phyloP scores from a whole-genome alignment of 305 asterid species.

The Ajuga reptans region DNA sequence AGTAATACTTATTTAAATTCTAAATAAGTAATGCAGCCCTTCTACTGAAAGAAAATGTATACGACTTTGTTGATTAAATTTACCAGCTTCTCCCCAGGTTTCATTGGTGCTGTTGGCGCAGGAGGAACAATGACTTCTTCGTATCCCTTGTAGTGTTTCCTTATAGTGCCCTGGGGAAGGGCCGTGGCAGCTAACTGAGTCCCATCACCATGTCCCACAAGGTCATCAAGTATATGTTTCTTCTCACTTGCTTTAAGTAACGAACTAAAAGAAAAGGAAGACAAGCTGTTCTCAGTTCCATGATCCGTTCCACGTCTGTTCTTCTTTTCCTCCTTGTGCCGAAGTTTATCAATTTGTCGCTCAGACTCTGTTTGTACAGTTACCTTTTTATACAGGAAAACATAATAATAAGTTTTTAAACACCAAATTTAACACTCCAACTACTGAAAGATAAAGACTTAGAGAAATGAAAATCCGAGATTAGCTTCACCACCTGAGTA shows the following conservation, averaged over 20 bases:
- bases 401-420: not conserved
- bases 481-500: constrained; percentile 60
- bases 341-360: constrained; percentile 78
- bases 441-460: constrained; percentile 11
- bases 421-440: constrained; percentile 18
- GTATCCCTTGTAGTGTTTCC: constrained; percentile 78
- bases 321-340: constrained; percentile 91
- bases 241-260: constrained; percentile 88
- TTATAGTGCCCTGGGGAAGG: constrained; percentile 81
- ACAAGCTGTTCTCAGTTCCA: constrained; percentile 58
- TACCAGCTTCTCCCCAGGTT: constrained; percentile 95
- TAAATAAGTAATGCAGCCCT: constrained; percentile 13
- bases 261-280: constrained; percentile 62
- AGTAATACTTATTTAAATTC: not conserved
- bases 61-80: constrained; percentile 16
- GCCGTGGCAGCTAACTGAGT: constrained; percentile 54
- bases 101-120: constrained; percentile 83
- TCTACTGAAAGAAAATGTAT: constrained; percentile 2
- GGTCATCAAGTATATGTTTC: constrained; percentile 67
- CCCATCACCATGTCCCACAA: constrained; percentile 83
- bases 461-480: constrained; percentile 1
- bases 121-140: constrained; percentile 93
- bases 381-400: constrained; percentile 38
- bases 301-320: constrained; percentile 72
- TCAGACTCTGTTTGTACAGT: constrained; percentile 92